Base-by-base conservation (phyloP, 2,329 filamentous ascomycete genomes). In the Grosmannia serpens region DNA sequence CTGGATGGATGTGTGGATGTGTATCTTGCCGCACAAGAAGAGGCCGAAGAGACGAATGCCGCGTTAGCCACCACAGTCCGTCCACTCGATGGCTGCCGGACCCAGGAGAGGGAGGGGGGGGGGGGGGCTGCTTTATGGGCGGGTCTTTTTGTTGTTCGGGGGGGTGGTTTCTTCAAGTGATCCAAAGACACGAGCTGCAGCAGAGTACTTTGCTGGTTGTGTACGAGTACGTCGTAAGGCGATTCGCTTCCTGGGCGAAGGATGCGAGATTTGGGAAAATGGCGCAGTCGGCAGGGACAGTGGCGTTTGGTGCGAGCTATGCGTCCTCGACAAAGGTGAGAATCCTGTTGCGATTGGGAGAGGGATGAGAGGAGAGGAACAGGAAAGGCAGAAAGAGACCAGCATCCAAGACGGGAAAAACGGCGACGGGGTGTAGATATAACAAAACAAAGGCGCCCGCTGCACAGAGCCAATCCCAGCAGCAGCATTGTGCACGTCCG, bases 1-100 rank as follows among this genome's bases (percentile, higher is more conserved):
- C 50, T 9, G 24, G 22, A 29, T 35, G 50, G 6, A 35, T 15
- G 29, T n/a, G 20, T 35, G 29, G 24, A 53, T 33, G 52, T 54
- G 22, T 24, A 27, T 6, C 33, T 41, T 22, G 15, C 31, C 17
- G 29, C 20, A 38, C 52, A 41, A 41, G n/a, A 9, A 15, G 33
- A 55, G 53, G 15, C 54, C 54, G 54, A 38, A 38, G 17, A 38
- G 35, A 56, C 35, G 44, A 46, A 56, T 50, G 54, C 46, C 54
- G 54, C 54, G 54, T 56, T 56, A 56, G 29, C 27, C 54, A 55
- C 17, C 9, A 17, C 20, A 26, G 22, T 53, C n/a, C 26, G 22
- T 49, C 11, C 49, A 31, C 4, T 33, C 31, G 41, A 44, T 15
- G 15, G 20, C 29, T 52, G 50, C 27, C 29, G 50, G 52, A 29